Evolutionary conservation across 768 basidiomycete genomes (phyloP), one percentile per base, ranked within the genome.

Genomic region (Amanita pseudoporphyria): DNA sequence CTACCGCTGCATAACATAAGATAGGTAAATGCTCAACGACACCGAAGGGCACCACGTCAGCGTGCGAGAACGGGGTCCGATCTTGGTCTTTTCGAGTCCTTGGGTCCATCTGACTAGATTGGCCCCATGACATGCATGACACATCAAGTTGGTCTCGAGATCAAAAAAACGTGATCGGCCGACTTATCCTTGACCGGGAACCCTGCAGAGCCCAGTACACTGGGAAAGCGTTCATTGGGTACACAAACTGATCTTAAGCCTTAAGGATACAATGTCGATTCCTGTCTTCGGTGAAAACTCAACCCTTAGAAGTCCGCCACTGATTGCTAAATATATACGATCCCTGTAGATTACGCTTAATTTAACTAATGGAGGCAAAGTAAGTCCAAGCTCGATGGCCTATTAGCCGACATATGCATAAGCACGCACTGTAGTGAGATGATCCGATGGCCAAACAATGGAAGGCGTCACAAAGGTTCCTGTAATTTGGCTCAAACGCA

Each of bases 41-140:
- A 18, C 44, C 44, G 32, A 45, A 45, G 26, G 9, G 30, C 32
- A 16, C 43, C 44, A 19, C 33, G 35, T 46, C 19, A 46, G 3
- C 33, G 24, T 43, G 40, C 13, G 6, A 41, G 44, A 35, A 45
- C 28, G 30, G 28, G 44, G 45, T 46, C 32, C 18, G 45, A 2
- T 14, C 12, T 32, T 28, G 26, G 26, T 28, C 26, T 28, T 28
- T 28, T 28, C 26, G 7, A 28, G 26, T 28, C 10, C 31, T 46
- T 16, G 14, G 16, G 30, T 46, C 24, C n/a, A 43, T n/a, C 14
- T 46, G 19, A 46, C 18, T 36, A 18, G n/a, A 18, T 21, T 46
- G n/a, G n/a, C n/a, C 44, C 32, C 44, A 30, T 45, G 44, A 35
- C 44, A 45, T n/a, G 43, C 30, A 28, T 28, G 26, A 28, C 26